Evolutionary conservation across 345 rosid genomes (phyloP), one percentile per base, ranked within the genome.

Genomic region (Eucalyptus coolabah): DNA sequence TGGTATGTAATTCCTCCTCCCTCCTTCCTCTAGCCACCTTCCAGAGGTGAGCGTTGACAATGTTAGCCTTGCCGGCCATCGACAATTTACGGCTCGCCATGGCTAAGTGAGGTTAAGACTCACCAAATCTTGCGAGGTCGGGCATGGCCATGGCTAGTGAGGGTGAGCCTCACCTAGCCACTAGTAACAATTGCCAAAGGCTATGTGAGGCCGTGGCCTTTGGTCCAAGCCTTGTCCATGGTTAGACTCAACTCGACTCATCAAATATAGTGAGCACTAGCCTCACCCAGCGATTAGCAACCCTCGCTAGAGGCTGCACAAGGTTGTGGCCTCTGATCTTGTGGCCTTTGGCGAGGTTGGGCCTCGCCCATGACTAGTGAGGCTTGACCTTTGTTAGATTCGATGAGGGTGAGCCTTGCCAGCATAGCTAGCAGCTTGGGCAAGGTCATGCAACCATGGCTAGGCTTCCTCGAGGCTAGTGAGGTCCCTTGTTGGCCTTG

Each of bases 301-400:
- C 3, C 53, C 53, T 50, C 0, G 8, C 19, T 0, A 50, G 3
- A 50, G 53, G 19, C 0, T 50, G 53, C 19, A 0, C 7, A 0
- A 50, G 53, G 53, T 0, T 0, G 0, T 0, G 8, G 8, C 53
- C 53, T 50, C 53, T 0, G 0, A 50, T 2, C 53, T 50, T 0
- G 7, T 50, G 19, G 53, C 19, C 19, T 50, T 50, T 2, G 3
- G 0, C 3, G 8, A 50, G 19, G 19, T 50, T 50, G 53, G 19
- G 53, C 3, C 0, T 50, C 0, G 19, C 19, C 53, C 8, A 50
- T 50, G 3, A 4, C 53, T 50, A 16, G 7, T 50, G 53, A 50
- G 19, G 19, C 53, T 50, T 0, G 1, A 50, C 53, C 53, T 3
- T 16, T 50, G 19, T 16, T 16, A 50, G 1, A 50, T 50, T 50